Evolutionary conservation across 345 rosid species (phyloP), one percentile per base, ranked within the genome.

Genomic region (Acer yangbiense): DNA sequence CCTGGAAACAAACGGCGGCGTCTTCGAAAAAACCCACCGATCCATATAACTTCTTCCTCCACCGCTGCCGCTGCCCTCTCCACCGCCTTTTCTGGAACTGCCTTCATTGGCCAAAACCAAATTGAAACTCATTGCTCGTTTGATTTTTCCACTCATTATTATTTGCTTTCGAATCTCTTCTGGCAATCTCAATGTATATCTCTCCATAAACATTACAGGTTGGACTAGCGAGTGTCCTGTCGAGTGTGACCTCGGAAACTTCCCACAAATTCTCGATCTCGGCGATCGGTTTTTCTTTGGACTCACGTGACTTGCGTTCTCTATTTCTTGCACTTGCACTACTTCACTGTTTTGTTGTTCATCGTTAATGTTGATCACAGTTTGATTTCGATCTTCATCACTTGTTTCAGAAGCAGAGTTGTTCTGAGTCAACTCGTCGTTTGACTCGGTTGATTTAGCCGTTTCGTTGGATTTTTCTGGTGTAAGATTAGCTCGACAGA

Each of bases 171-270:
- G 32, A 48, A 85, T 77, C 14, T 90, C 93, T 16, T 83, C 91
- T 6, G 93, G 88, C 72, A 90, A 82, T 68, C 83, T 83, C n/a
- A 90, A 77, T 5, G 90, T 87, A 57, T 78, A 84, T 74, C 85
- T 85, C 62, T 88, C 91, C 3, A 70, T 20, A 17, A 60, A 79
- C 60, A 68, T 83, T 44, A 84, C 66, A 0, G 77, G 55, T 63
- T 75, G 82, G 32, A 44, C 86, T 12, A 88, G 76, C 61, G 89
- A 90, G 77, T 90, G 93, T 6, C 91, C 91, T 14, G 90, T 90
- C 27, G 91, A 88, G 54, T 90, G 85, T 44, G 90, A 90, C 60
- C 87, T 79, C 12, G 89, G 85, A 65, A 86, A 85, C 79, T 76
- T 86, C 12, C 83, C 79, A 17, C 67, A 7, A 27, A 78, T 76